phyloP scores from a whole-genome alignment of 495 filamentous ascomycete species.

The Massariosphaeria phaeospora region DNA sequence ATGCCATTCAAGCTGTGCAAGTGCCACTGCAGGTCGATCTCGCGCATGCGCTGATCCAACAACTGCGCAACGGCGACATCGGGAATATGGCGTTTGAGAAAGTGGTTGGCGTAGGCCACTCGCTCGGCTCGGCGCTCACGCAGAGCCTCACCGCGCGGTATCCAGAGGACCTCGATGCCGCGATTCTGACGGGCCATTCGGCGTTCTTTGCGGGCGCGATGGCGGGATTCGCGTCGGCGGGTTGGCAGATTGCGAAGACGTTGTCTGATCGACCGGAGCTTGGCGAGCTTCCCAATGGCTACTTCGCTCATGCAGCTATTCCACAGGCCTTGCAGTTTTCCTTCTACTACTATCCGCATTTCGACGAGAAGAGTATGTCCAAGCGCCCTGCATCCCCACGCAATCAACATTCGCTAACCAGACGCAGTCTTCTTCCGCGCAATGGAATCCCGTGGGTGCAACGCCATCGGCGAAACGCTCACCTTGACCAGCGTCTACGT shows the following conservation, averaged over 20 bases:
- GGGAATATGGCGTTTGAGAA: constrained; percentile 33
- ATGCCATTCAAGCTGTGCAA: constrained; percentile 41
- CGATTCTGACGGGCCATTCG: constrained; percentile 34
- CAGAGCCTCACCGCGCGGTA: constrained; percentile 30
- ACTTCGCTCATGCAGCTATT: background rate
- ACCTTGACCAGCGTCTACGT: background rate
- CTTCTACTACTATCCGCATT: constrained; percentile 12
- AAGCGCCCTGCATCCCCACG: background rate
- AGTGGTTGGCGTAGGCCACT: constrained; percentile 44
- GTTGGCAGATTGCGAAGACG: background rate
- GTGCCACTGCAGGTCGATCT: constrained; percentile 41
- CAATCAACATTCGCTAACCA: background rate
- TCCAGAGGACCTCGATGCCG: constrained; percentile 38
- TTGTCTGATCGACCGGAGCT: background rate
- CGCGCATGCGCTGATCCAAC: constrained; percentile 36
- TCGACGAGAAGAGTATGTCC: background rate
- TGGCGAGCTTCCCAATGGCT: background rate
- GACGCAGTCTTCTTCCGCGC: constrained; percentile 1
- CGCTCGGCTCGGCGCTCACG: constrained; percentile 37
- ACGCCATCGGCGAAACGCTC: constrained; percentile 2
- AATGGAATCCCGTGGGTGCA: background rate
- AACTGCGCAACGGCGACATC: constrained; percentile 30
- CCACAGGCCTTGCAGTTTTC: constrained; percentile 7
- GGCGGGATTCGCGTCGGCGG: background rate
- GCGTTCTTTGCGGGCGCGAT: background rate